Evolutionary conservation across 345 rosid genomes (phyloP).

Genomic region (Crucihimalaya himalaica): DNA sequence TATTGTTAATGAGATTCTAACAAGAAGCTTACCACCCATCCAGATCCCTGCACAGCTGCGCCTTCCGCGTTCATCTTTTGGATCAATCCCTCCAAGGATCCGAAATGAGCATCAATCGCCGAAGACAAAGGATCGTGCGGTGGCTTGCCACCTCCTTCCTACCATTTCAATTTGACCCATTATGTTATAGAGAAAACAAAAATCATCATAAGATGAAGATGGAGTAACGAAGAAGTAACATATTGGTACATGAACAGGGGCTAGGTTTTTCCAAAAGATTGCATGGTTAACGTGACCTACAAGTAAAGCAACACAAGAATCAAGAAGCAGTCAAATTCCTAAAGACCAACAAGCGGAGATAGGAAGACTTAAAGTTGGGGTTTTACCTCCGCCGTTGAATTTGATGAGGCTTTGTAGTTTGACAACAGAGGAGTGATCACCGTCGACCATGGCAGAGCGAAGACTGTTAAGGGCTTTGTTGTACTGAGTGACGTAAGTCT

Average conservation of each 20-base stretch:
- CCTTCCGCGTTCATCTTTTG: conserved; percentile 80
- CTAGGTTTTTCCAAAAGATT: conserved; percentile 86
- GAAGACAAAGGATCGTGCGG: conserved; percentile 74
- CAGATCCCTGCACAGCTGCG: conserved; percentile 93
- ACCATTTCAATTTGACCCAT: conserved; percentile 29
- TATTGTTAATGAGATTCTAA: neutral
- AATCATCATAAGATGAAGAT: neutral
- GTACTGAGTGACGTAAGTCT: conserved; percentile 77
- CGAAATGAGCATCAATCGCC: conserved; percentile 76
- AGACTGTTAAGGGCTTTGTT: conserved; percentile 81
- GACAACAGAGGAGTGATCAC: conserved; percentile 65
- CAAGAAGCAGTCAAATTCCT: neutral
- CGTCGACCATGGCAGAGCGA: conserved; percentile 59
- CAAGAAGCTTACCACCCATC: conserved; percentile 84
- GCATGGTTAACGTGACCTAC: conserved; percentile 94
- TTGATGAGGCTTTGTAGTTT: conserved; percentile 83
- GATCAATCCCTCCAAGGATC: conserved; percentile 69
- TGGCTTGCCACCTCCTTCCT: conserved; percentile 96
- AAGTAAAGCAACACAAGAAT: neutral
- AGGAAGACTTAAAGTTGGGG: neutral
- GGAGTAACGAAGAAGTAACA: conserved; percentile 6
- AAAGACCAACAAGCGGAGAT: neutral
- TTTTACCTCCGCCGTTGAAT: conserved; percentile 92
- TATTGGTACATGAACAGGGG: conserved; percentile 57
- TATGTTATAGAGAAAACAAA: neutral